Conservation (phyloP, 148 eudicot genomes). For the Arctostaphylos glauca region DNA sequence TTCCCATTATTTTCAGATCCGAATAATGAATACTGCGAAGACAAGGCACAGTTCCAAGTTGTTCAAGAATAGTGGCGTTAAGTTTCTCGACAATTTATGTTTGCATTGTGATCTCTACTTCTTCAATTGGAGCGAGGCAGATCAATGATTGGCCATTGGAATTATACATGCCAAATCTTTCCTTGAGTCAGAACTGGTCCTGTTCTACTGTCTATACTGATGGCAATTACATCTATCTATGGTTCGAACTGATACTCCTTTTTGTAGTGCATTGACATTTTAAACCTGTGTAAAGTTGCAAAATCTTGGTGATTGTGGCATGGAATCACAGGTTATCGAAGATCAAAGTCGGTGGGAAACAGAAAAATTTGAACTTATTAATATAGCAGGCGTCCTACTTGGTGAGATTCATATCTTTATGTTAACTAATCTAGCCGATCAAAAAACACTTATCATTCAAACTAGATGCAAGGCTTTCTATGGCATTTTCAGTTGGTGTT, state of each 20-base stretch:
- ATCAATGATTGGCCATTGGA: not conserved
- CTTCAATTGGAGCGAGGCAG: not conserved
- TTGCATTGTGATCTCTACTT: not conserved
- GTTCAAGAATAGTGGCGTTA: too few species aligned
- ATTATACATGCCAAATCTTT: not conserved
- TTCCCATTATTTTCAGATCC: too few species aligned
- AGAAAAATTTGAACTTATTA: conserved; percentile 35
- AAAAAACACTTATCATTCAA: not conserved
- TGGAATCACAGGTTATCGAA: conserved; percentile 28
- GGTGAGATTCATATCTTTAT: conserved; percentile 36
- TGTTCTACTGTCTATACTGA: not conserved
- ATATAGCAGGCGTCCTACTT: conserved; percentile 27
- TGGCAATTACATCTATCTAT: not conserved
- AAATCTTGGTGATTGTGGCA: not conserved
- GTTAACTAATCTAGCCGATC: not conserved
- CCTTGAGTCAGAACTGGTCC: not conserved
- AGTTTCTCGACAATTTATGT: too few species aligned
- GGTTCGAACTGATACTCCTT: not conserved
- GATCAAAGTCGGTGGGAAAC: conserved; percentile 38
- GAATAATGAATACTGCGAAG: too few species aligned
- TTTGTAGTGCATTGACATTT: not conserved
- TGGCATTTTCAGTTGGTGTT: not conserved
- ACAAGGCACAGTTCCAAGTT: too few species aligned
- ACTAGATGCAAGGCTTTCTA: not conserved
- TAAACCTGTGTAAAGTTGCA: not conserved